Evolutionary conservation across 2,329 filamentous ascomycete genomes (phyloP).

Genomic region (Scytalidium sp.): DNA sequence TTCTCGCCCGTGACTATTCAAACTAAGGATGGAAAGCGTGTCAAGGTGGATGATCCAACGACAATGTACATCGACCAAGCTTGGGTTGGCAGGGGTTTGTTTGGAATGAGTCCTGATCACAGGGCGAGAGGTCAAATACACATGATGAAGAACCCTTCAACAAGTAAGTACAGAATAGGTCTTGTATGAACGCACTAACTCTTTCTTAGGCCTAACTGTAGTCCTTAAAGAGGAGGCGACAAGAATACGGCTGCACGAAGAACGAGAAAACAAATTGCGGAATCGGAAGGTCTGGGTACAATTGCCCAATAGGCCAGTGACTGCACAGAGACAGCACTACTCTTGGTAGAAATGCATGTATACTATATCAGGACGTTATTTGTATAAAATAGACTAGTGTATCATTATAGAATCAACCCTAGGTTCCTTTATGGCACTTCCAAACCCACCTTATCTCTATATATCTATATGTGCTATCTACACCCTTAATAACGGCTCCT

Average conservation of each 20-base stretch:
- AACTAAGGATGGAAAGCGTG: constrained; percentile 71
- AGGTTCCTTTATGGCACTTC: background rate
- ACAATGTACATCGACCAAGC: constrained; percentile 87
- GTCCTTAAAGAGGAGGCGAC: constrained; percentile 94
- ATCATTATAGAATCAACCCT: background rate
- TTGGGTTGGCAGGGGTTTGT: constrained; percentile 66
- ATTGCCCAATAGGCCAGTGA: constrained; percentile 80
- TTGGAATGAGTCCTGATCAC: constrained; percentile 33
- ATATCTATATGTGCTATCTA: background rate
- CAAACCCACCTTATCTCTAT: no score
- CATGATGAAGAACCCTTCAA: constrained; percentile 66
- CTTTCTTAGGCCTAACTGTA: constrained; percentile 64
- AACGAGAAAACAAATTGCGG: constrained; percentile 72
- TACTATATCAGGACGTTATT: background rate
- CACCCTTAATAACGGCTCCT: background rate
- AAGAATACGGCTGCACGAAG: constrained; percentile 73
- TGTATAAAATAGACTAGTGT: background rate
- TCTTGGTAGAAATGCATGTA: constrained; percentile 65
- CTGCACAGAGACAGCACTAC: constrained; percentile 84
- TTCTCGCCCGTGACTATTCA: constrained; percentile 56
- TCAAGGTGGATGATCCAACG: constrained; percentile 71
- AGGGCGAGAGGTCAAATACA: constrained; percentile 73
- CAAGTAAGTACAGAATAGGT: constrained; percentile 55
- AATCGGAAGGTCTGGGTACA: constrained; percentile 82
- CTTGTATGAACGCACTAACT: constrained; percentile 3